These are phyloP conservation scores for Carpinus fangiana DNA, from an alignment of 306 rosid species.

Conservation along the genomic window DNA sequence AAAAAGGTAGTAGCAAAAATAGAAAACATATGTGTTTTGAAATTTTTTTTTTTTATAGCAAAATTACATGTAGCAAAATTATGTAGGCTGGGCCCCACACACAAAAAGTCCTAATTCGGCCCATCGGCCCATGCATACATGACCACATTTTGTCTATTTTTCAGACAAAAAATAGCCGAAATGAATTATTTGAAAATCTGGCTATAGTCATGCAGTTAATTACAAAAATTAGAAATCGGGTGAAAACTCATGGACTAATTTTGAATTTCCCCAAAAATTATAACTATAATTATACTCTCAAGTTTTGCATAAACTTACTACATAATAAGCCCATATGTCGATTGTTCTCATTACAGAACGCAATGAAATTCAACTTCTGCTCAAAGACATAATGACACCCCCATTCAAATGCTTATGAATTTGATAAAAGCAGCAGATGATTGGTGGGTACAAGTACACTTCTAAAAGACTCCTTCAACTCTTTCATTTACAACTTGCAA, in stretches of 20 bases:
- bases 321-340: background rate
- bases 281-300: background rate
- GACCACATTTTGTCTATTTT: too few species aligned
- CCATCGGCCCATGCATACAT: too few species aligned
- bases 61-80: too few species aligned
- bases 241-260: background rate
- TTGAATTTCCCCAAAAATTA: background rate
- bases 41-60: too few species aligned
- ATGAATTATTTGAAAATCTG: too few species aligned
- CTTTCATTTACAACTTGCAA: conserved; percentile 45
- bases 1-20: too few species aligned
- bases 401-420: conserved; percentile 22
- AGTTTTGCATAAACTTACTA: background rate
- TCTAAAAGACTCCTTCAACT: conserved; percentile 27
- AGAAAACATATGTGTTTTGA: too few species aligned
- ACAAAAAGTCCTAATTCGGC: too few species aligned
- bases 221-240: too few species aligned
- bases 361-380: conserved; percentile 14
- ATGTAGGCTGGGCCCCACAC: too few species aligned
- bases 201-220: too few species aligned
- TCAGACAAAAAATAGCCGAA: too few species aligned
- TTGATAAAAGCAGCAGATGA: conserved; percentile 4
- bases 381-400: conserved; percentile 12
- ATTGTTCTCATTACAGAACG: conserved; percentile 11
- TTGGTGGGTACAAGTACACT: conserved; percentile 24